Percentiles rank a stretch among this genome's conserved stretches.
Conservation (phyloP, 768 basidiomycete species). For the Lactarius hengduanensis region DNA sequence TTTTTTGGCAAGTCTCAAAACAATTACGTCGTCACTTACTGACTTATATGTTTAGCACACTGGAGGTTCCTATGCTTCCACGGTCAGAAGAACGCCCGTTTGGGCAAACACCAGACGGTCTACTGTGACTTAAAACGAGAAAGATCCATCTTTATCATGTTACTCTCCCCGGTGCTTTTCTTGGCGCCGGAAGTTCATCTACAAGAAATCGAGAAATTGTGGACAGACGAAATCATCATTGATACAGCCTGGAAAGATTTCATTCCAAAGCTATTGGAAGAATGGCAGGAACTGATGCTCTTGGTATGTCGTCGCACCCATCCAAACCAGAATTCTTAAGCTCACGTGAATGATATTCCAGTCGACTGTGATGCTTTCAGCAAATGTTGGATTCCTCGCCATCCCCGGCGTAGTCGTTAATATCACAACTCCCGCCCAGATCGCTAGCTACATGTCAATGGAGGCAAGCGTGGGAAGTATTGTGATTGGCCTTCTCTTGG, state of each 20-base stretch:
- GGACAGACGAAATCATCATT: not conserved
- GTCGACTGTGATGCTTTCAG: constrained; percentile 37
- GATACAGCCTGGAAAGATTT: not conserved
- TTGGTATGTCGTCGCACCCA: not conserved
- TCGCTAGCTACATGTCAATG: constrained; percentile 50
- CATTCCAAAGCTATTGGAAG: not conserved
- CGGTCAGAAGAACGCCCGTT: not conserved
- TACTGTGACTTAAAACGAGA: not conserved
- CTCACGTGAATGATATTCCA: constrained; percentile 1
- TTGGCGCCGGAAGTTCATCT: not conserved
- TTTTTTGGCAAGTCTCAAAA: not conserved
- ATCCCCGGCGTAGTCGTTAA: constrained; percentile 28
- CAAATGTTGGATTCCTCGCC: constrained; percentile 37
- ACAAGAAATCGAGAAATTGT: not conserved
- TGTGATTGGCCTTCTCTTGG: constrained; percentile 45
- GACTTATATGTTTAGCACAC: not conserved
- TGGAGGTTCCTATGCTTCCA: constrained; percentile 1
- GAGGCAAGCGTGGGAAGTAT: constrained; percentile 47
- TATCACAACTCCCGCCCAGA: constrained; percentile 19
- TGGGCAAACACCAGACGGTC: not conserved
- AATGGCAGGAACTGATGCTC: constrained; percentile 3
- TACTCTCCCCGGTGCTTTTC: not conserved
- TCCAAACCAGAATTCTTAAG: not conserved
- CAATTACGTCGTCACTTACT: no score
- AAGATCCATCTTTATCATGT: not conserved